Evolutionary conservation across 129 eudicot genomes (phyloP), one percentile per base, ranked within the genome.

Genomic region (Smallanthus sonchifolius): DNA sequence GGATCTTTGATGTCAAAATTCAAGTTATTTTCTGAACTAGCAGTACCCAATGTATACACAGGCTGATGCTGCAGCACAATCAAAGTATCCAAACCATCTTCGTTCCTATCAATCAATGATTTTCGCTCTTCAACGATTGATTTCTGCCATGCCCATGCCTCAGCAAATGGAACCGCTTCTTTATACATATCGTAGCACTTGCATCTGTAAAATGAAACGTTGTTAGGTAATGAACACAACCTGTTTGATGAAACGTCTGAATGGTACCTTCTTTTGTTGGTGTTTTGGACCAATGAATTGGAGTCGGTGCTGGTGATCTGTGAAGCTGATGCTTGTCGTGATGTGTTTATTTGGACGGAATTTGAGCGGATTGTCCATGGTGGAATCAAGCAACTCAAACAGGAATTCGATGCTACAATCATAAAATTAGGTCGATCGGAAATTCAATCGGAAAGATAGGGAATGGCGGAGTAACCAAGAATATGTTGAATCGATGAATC

Each of bases 41-140:
- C 92, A 71, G 94, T 77, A 42, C 99, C 97, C 84, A 95, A 80
- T n/a, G 97, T 95, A 83, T 86, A 95, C 68, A 95, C 96, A 76
- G 99, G 96, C 45, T 82, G 82, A 82, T 91, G 99, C 39, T 95
- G 99, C 35, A 95, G 73, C 19, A 88, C 73, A 71, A 95, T 80
- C 60, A 91, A 62, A 35, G 85, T 44, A 78, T 95, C 96, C 6
- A 77, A 78, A 62, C 63, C 79, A 63, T 95, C 97, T 65, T 88
- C 82, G 66, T 87, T 49, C 11, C 28, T 75, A 36, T 79, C 86
- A 28, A 70, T 83, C 79, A 82, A 78, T 8, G 60, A 44, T 43
- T 86, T 94, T 61, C 84, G 82, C 65, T 94, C 75, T 37, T 83
- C 82, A 44, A 94, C 90, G 51, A 91, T 80, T 13, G 85, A 80